phyloP scores from a whole-genome alignment of 805 yeast species.

The Starmerella roubikii region DNA sequence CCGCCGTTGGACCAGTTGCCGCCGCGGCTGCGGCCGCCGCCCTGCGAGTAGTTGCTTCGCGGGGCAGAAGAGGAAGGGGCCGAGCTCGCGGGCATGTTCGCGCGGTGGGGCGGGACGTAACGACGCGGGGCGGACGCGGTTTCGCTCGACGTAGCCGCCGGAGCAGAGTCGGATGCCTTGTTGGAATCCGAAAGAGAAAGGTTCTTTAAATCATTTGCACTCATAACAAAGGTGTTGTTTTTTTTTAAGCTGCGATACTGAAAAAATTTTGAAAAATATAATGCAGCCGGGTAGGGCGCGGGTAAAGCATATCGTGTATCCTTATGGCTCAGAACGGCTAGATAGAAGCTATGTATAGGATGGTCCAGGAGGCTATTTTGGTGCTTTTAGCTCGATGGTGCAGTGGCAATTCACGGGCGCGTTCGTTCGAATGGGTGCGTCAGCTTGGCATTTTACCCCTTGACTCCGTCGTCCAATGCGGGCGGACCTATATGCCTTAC shows the following conservation, averaged over 20 bases:
- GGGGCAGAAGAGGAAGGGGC: constrained; percentile 12
- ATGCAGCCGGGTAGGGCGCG: not conserved
- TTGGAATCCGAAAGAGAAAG: constrained; percentile 14
- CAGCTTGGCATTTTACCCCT: too few species aligned
- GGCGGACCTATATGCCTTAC: too few species aligned
- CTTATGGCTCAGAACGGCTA: too few species aligned
- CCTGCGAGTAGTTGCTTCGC: constrained; percentile 14
- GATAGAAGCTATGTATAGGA: too few species aligned
- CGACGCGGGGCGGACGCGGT: constrained; percentile 17
- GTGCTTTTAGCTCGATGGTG: too few species aligned
- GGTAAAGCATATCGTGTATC: not conserved
- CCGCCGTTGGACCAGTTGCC: too few species aligned
- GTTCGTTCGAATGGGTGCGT: too few species aligned
- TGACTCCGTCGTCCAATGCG: too few species aligned
- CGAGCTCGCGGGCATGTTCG: constrained; percentile 17
- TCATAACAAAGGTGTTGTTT: constrained; percentile 9
- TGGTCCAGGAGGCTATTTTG: too few species aligned
- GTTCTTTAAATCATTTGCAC: constrained; percentile 17
- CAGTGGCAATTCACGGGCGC: too few species aligned
- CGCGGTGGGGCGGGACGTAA: constrained; percentile 46
- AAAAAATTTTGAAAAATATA: not conserved
- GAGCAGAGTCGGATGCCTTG: not conserved
- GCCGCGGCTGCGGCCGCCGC: constrained; percentile 16
- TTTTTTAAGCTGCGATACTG: not conserved
- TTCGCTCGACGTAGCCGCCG: not conserved